phyloP scores from a whole-genome alignment of 768 basidiomycete genomes.

The Cystofilobasidium macerans region DNA sequence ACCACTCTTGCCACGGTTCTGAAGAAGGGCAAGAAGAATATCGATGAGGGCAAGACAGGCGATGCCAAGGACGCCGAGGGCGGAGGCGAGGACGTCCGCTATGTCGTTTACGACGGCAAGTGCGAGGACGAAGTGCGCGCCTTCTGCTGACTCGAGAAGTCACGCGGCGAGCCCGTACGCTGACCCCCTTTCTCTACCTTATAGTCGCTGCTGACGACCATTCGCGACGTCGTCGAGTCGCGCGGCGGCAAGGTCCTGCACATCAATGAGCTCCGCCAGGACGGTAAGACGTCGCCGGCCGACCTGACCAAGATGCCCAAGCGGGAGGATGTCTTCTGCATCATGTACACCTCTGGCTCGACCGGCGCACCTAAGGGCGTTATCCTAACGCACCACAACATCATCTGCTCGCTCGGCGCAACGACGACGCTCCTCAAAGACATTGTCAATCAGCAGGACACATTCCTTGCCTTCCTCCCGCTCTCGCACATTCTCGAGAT shows the following conservation, averaged over 20 bases:
- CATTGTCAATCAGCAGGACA: constrained; percentile 11
- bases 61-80: constrained; percentile 22
- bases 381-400: constrained; percentile 72
- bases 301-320: constrained; percentile 47
- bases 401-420: constrained; percentile 42
- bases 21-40: constrained; percentile 48
- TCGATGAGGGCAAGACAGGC: constrained; percentile 10
- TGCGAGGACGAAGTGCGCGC: constrained; percentile 37
- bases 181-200: not conserved
- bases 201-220: constrained; percentile 9
- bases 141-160: not conserved
- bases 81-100: constrained; percentile 47
- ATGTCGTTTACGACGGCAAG: constrained; percentile 76
- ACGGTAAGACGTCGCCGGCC: constrained; percentile 51
- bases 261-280: constrained; percentile 60
- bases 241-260: constrained; percentile 44
- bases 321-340: constrained; percentile 49
- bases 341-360: constrained; percentile 54
- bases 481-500: constrained; percentile 36
- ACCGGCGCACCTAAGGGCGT: constrained; percentile 96
- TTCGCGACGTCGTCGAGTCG: constrained; percentile 9
- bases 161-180: not conserved
- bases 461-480: constrained; percentile 28
- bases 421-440: constrained; percentile 11
- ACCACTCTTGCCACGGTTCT: constrained; percentile 66